phyloP scores from a whole-genome alignment of 2,329 filamentous ascomycete species.

The Neofusicoccum umdonicola region DNA sequence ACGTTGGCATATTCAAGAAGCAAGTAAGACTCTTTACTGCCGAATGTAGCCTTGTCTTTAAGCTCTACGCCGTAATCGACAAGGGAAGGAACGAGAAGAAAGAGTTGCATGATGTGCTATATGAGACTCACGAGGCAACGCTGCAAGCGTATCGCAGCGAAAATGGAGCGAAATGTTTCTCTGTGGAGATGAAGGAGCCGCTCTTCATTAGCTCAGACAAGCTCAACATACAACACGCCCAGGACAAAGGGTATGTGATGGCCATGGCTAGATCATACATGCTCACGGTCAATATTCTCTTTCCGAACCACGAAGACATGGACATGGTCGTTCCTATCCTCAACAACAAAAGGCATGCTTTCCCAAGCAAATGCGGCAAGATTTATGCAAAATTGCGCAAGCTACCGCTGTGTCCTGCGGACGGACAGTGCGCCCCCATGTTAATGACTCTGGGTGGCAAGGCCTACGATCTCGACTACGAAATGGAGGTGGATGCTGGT shows the following conservation, averaged over 20 bases:
- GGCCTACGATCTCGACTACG: slow-evolving; percentile 24
- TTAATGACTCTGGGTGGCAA: not conserved
- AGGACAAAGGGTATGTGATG: not conserved
- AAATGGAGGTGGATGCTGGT: slow-evolving; percentile 25
- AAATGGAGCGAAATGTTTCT: not conserved
- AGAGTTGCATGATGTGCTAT: slow-evolving; percentile 28
- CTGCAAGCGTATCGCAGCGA: not conserved
- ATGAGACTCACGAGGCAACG: slow-evolving; percentile 21
- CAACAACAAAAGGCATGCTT: slow-evolving; percentile 9
- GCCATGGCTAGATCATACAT: not conserved
- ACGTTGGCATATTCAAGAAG: not conserved
- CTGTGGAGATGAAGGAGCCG: not conserved
- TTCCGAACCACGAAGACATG: slow-evolving; percentile 30
- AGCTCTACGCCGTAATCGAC: slow-evolving; percentile 24
- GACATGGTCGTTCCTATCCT: slow-evolving; percentile 28
- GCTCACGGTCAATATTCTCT: slow-evolving; percentile 21
- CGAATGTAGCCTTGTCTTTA: slow-evolving; percentile 10
- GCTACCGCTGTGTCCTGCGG: slow-evolving; percentile 27
- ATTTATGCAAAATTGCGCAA: slow-evolving; percentile 25
- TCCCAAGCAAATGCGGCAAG: not conserved
- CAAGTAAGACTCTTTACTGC: not conserved
- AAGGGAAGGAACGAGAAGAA: slow-evolving; percentile 11
- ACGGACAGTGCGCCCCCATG: not conserved
- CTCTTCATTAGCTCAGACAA: slow-evolving; percentile 26
- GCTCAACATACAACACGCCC: slow-evolving; percentile 2